phyloP scores from a whole-genome alignment of 352 stramenopile genomes.

The Saprolegnia diclina region DNA sequence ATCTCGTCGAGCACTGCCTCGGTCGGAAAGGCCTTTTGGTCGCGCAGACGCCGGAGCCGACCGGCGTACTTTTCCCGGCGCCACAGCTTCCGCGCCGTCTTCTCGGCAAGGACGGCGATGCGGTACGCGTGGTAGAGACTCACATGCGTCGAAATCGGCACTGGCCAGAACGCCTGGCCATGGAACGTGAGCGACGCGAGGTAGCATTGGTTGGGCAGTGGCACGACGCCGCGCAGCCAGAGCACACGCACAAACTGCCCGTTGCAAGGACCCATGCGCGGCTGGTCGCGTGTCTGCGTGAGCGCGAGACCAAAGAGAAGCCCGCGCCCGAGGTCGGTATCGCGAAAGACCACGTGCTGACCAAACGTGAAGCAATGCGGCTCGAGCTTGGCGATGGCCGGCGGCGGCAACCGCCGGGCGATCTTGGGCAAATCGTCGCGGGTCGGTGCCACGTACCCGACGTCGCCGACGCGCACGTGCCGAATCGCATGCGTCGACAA shows the following conservation, averaged over 20 bases:
- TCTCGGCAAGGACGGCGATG: conserved; percentile 52
- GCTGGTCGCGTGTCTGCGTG: conserved; percentile 21
- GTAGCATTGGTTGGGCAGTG: conserved; percentile 60
- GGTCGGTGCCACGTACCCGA: not conserved
- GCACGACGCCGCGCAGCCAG: conserved; percentile 59
- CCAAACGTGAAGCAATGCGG: conserved; percentile 30
- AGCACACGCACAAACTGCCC: conserved; percentile 50
- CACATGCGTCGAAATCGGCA: conserved; percentile 48
- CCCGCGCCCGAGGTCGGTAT: conserved; percentile 42
- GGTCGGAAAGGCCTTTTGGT: conserved; percentile 37
- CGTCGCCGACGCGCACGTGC: conserved; percentile 14
- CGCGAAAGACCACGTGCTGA: conserved; percentile 50
- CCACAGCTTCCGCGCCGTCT: conserved; percentile 44
- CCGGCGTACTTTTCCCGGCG: conserved; percentile 36
- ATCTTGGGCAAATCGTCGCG: not conserved
- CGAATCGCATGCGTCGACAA: conserved; percentile 38
- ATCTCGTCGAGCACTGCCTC: conserved; percentile 42
- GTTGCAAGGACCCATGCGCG: conserved; percentile 11
- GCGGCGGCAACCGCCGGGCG: conserved; percentile 4
- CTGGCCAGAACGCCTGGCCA: conserved; percentile 35
- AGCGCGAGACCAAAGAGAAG: conserved; percentile 49
- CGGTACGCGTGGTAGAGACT: conserved; percentile 50
- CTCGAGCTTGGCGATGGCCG: conserved; percentile 12
- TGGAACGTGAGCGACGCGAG: conserved; percentile 44
- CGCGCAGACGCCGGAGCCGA: conserved; percentile 33